Evolutionary conservation across 2,329 filamentous ascomycete species (phyloP).

Genomic region (Talaromyces pinophilus): DNA sequence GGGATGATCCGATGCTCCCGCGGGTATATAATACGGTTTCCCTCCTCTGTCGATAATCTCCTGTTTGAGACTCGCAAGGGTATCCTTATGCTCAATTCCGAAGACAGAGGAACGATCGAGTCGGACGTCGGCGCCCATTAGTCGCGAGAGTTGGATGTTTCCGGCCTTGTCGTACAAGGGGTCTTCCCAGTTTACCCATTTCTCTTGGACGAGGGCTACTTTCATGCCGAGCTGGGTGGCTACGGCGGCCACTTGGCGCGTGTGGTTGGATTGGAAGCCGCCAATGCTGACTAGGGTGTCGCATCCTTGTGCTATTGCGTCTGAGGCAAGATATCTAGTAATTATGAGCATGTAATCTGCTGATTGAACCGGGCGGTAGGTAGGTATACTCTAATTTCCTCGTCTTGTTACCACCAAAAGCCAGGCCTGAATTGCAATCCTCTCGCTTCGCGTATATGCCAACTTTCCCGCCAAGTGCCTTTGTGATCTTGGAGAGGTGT

Average conservation of each 20-base stretch:
- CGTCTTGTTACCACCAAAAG: conserved; percentile 69
- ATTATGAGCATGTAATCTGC: neutral
- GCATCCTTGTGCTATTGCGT: conserved; percentile 58
- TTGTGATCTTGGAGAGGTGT: conserved; percentile 63
- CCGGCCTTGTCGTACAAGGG: conserved; percentile 64
- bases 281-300: conserved; percentile 68
- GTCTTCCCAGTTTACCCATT: conserved; percentile 67
- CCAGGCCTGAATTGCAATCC: conserved; percentile 68
- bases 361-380: too few relatives aligned
- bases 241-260: conserved; percentile 65
- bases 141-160: conserved; percentile 69
- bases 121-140: conserved; percentile 57
- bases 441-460: conserved; percentile 71
- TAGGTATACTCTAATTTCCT: conserved; percentile 60
- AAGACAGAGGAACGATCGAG: conserved; percentile 60
- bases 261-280: conserved; percentile 71
- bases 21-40: conserved; percentile 71
- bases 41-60: conserved; percentile 57
- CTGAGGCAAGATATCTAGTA: conserved; percentile 60
- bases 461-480: conserved; percentile 60
- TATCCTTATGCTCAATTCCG: conserved; percentile 68
- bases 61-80: conserved; percentile 56
- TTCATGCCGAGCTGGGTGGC: conserved; percentile 59
- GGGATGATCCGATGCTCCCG: conserved; percentile 69
- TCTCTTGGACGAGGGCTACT: conserved; percentile 60